A percentile compares a stretch with the other conserved stretches of the same genome.
Conservation (phyloP, 305 asterid genomes). For the Andrographis paniculata region DNA sequence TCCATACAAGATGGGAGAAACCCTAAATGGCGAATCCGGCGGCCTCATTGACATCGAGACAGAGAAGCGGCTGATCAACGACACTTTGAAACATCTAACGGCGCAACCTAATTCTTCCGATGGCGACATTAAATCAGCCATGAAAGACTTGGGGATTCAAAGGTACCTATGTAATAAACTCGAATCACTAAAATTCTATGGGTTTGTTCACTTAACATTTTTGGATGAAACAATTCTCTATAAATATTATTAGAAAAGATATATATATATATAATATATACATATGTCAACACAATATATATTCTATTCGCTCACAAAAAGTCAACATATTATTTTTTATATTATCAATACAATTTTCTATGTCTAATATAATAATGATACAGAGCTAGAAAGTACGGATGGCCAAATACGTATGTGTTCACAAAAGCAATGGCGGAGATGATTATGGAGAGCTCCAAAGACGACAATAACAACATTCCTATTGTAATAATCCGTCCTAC, state of each 20-base stretch:
- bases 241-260: too few species aligned
- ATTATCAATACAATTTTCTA: too few species aligned
- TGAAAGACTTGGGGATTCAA: slow-evolving; percentile 72
- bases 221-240: too few species aligned
- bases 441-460: slow-evolving; percentile 45
- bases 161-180: slow-evolving; percentile 25
- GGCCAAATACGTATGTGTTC: slow-evolving; percentile 91
- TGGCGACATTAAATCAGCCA: slow-evolving; percentile 30
- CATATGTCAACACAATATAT: too few species aligned
- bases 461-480: slow-evolving; percentile 40
- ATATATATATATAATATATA: too few species aligned
- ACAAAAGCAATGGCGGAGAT: slow-evolving; percentile 89
- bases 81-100: slow-evolving; percentile 37
- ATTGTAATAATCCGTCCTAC: slow-evolving; percentile 71
- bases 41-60: slow-evolving; percentile 44
- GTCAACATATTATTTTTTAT: too few species aligned
- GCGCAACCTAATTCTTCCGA: slow-evolving; percentile 31
- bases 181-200: background rate
- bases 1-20: slow-evolving; percentile 46
- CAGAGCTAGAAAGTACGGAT: slow-evolving; percentile 78
- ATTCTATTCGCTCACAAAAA: too few species aligned
- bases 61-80: slow-evolving; percentile 41
- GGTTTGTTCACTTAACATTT: too few species aligned
- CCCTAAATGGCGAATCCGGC: slow-evolving; percentile 51
- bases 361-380: too few species aligned